phyloP scores from a whole-genome alignment of 148 eudicot genomes.

The Vaccinium myrtillus region DNA sequence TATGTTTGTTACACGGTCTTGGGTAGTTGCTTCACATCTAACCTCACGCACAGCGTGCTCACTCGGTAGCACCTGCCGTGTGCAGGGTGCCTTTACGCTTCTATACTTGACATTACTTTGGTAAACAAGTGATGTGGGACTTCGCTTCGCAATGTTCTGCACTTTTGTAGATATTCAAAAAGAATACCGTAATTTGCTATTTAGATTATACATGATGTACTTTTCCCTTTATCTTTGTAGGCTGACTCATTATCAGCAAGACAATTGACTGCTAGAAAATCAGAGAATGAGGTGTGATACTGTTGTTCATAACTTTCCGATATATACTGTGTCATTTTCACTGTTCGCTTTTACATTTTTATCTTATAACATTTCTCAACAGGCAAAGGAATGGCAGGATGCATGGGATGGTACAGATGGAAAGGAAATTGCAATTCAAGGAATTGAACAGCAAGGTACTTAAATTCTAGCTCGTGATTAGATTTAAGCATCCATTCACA shows the following conservation, averaged over 20 bases:
- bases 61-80: no score
- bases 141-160: background rate
- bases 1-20: background rate
- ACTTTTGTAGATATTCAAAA: background rate
- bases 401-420: constrained; percentile 25
- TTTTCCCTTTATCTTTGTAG: constrained; percentile 21
- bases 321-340: background rate
- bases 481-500: background rate
- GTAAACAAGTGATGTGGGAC: no score
- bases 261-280: constrained; percentile 21
- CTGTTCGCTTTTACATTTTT: constrained; percentile 1
- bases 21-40: no score
- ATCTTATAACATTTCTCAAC: constrained; percentile 9
- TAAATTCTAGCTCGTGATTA: background rate
- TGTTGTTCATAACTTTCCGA: background rate
- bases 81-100: no score
- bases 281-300: constrained; percentile 23
- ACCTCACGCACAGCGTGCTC: no score
- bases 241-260: constrained; percentile 35
- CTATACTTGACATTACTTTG: no score
- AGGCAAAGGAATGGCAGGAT: constrained; percentile 35
- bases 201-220: background rate
- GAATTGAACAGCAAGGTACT: constrained; percentile 21
- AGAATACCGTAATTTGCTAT: background rate
- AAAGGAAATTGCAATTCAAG: constrained; percentile 21